These are phyloP conservation scores for Beta vulgaris DNA, from an alignment of 148 eudicot species.

Conservation along the genomic window DNA sequence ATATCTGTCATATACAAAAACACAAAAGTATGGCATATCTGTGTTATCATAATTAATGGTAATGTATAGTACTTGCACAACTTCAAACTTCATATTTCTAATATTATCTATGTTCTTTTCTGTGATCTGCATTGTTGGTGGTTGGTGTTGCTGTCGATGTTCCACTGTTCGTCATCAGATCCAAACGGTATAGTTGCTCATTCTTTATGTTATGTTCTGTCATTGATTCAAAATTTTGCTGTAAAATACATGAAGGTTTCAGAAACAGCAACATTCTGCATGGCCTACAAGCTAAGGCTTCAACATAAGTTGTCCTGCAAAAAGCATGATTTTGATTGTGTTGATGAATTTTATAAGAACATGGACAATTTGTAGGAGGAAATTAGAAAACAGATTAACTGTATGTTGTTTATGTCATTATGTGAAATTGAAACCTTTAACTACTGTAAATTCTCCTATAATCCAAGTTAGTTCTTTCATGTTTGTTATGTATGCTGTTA, in stretches of 20 bases:
- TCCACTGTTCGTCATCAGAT: conserved; percentile 39
- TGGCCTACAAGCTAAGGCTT: too few relatives aligned
- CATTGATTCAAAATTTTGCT: not conserved
- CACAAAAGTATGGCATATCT: not conserved
- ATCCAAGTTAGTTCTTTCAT: not conserved
- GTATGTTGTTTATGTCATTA: not conserved
- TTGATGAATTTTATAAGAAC: not conserved
- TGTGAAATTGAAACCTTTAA: not conserved
- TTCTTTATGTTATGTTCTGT: not conserved
- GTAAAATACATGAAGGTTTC: not conserved
- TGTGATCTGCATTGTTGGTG: not conserved
- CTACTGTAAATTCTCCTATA: not conserved
- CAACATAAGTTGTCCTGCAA: not conserved
- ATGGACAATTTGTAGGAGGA: too few relatives aligned
- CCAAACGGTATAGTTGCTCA: conserved; percentile 46
- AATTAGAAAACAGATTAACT: too few relatives aligned
- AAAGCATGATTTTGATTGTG: not conserved
- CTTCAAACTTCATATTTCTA: conserved; percentile 4
- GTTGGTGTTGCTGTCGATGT: conserved; percentile 19
- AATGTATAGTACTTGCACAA: conserved; percentile 2
- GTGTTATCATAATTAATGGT: conserved; percentile 13
- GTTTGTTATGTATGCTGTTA: not conserved
- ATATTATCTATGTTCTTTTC: conserved; percentile 10
- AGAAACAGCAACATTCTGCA: not conserved
- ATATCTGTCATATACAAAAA: not conserved